Evolutionary conservation across 768 basidiomycete species (phyloP).

Genomic region (Hygrophoropsis aurantiaca): DNA sequence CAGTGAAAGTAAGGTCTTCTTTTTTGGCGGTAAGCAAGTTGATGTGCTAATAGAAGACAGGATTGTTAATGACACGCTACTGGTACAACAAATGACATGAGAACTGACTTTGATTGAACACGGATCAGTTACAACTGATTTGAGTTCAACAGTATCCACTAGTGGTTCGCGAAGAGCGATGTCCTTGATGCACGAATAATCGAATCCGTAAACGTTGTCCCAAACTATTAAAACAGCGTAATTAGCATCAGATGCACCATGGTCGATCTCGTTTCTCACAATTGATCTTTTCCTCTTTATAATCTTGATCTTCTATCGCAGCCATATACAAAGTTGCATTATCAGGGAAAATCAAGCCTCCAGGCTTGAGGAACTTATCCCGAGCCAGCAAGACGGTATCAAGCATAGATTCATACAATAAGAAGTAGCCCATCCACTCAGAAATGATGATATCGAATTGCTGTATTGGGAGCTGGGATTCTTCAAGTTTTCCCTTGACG

Average conservation of each 20-base stretch:
- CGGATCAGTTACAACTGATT: constrained; percentile 92
- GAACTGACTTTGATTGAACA: constrained; percentile 75
- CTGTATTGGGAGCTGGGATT: constrained; percentile 81
- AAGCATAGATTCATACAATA: constrained; percentile 99
- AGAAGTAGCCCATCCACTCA: constrained; percentile 99
- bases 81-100: not conserved
- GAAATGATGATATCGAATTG: constrained; percentile 99
- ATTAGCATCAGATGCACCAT: not conserved
- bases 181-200: constrained; percentile 99
- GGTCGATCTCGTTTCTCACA: constrained; percentile 56
- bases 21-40: constrained; percentile 90
- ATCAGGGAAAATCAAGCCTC: constrained; percentile 94
- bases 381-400: constrained; percentile 96
- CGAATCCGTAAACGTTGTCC: constrained; percentile 99
- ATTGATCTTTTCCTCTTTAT: constrained; percentile 99
- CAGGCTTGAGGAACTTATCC: constrained; percentile 93
- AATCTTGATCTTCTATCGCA: constrained; percentile 98
- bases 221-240: constrained; percentile 64
- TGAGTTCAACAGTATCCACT: constrained; percentile 98
- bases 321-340: constrained; percentile 89
- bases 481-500: constrained; percentile 97
- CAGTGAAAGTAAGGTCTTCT: constrained; percentile 87
- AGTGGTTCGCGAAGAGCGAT: constrained; percentile 95
- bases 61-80: not conserved
- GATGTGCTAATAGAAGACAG: constrained; percentile 61